These are phyloP conservation scores for Gynochthodes officinalis DNA, from an alignment of 257 asterid genomes.

Conservation along the genomic window DNA sequence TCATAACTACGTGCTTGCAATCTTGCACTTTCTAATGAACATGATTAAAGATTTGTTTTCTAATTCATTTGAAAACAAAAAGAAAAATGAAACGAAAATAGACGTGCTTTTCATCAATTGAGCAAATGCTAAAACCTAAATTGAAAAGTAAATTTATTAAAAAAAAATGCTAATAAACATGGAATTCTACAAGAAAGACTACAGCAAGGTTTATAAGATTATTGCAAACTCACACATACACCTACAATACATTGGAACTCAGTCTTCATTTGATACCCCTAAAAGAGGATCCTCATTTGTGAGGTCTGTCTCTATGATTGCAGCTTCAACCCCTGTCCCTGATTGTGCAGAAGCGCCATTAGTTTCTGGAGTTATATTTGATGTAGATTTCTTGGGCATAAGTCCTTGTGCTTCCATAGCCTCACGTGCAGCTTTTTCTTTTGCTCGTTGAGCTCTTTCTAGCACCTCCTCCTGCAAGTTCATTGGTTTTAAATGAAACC, in stretches of 20 bases:
- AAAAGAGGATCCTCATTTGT: slow-evolving; percentile 30
- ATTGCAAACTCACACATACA: too few species aligned
- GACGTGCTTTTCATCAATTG: too few species aligned
- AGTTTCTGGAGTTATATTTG: slow-evolving; percentile 22
- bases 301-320: slow-evolving; percentile 11
- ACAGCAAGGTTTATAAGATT: too few species aligned
- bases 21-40: too few species aligned
- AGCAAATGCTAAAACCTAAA: too few species aligned
- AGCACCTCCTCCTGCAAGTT: slow-evolving; percentile 69
- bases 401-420: slow-evolving; percentile 50
- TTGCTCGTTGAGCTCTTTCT: slow-evolving; percentile 77
- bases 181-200: too few species aligned
- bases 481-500: background rate
- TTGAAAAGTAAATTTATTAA: too few species aligned
- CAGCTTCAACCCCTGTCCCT: slow-evolving; percentile 18
- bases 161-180: too few species aligned
- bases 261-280: slow-evolving; percentile 34
- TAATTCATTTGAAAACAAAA: too few species aligned
- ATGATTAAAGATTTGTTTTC: too few species aligned
- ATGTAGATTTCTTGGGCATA: slow-evolving; percentile 26
- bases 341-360: slow-evolving; percentile 22
- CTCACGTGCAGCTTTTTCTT: slow-evolving; percentile 67
- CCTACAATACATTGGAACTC: slow-evolving; percentile 12
- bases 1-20: too few species aligned
- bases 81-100: too few species aligned